These are phyloP conservation scores for Aspergillus japonicus DNA, from an alignment of 2,329 filamentous ascomycete species.

Conservation along the genomic window DNA sequence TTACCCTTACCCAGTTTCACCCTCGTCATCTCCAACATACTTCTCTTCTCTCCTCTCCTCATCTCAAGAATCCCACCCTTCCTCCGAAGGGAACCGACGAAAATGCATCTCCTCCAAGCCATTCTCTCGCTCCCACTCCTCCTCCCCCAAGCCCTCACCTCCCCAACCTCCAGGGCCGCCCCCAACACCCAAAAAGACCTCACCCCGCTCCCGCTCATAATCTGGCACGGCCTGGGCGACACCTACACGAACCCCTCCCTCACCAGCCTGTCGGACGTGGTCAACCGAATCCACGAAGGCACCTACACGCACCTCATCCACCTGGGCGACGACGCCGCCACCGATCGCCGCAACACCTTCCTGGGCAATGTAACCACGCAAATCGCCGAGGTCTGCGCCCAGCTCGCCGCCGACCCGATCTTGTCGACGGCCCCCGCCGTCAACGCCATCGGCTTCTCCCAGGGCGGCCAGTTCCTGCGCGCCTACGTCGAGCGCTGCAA, in stretches of 20 bases:
- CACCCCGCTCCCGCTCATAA: conserved; percentile 74
- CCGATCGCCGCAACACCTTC: conserved; percentile 82
- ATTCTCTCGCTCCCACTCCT: conserved; percentile 8
- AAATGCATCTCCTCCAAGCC: conserved; percentile 2
- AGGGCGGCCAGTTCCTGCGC: conserved; percentile 94
- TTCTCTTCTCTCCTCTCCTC: not conserved
- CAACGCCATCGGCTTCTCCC: conserved; percentile 91
- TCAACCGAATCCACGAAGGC: conserved; percentile 71
- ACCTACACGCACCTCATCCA: conserved; percentile 81
- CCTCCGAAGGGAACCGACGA: not conserved
- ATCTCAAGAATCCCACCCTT: too few species aligned
- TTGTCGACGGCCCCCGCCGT: conserved; percentile 77
- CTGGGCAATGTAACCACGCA: conserved; percentile 85
- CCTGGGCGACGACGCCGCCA: conserved; percentile 62
- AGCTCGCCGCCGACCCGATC: conserved; percentile 72
- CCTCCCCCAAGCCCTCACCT: conserved; percentile 18
- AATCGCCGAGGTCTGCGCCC: conserved; percentile 72
- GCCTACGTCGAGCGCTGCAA: conserved; percentile 89
- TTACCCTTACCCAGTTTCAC: too few species aligned
- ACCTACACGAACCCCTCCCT: conserved; percentile 74
- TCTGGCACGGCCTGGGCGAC: conserved; percentile 83
- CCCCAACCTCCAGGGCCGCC: conserved; percentile 10
- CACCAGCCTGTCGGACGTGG: conserved; percentile 67
- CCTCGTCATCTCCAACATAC: not conserved
- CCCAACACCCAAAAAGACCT: conserved; percentile 21